These are phyloP conservation scores for Chondrostereum purpureum DNA, from an alignment of 1,284 basidiomycete genomes.

Conservation along the genomic window DNA sequence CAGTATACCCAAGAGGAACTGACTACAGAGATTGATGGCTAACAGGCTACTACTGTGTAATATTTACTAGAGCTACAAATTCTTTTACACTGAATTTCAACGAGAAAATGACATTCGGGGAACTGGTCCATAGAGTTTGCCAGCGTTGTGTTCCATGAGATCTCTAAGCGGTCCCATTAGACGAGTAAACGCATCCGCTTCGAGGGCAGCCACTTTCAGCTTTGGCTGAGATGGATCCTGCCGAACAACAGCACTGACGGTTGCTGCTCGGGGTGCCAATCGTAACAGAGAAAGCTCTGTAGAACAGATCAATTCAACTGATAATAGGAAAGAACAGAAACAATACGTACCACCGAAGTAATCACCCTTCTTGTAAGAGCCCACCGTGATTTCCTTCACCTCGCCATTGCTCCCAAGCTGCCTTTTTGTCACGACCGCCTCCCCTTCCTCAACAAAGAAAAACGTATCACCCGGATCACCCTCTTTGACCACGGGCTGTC, in stretches of 20 bases:
- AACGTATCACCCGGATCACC: conserved; percentile 96
- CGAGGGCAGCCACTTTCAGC: conserved; percentile 89
- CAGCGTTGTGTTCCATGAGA: conserved; percentile 82
- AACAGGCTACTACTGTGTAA: neutral
- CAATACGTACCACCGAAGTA: conserved; percentile 88
- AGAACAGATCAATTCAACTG: conserved; percentile 4
- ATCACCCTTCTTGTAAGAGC: conserved; percentile 80
- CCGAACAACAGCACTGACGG: conserved; percentile 77
- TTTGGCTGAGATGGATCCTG: conserved; percentile 45
- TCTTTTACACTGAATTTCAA: neutral
- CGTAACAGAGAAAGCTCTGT: conserved; percentile 80
- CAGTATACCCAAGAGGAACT: neutral
- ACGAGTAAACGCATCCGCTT: conserved; percentile 91
- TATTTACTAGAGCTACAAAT: neutral
- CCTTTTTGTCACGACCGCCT: conserved; percentile 81
- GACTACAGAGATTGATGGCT: neutral
- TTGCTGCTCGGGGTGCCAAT: conserved; percentile 85
- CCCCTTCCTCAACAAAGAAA: conserved; percentile 93
- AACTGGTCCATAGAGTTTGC: conserved; percentile 29
- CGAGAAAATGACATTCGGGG: conserved; percentile 1
- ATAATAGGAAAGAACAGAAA: conserved; percentile 4
- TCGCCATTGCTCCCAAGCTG: conserved; percentile 56
- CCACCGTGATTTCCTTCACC: conserved; percentile 63
- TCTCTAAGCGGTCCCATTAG: conserved; percentile 86
- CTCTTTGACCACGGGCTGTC: conserved; percentile 82